Base-by-base conservation (phyloP, 345 rosid genomes). In the Citrus australasica region DNA sequence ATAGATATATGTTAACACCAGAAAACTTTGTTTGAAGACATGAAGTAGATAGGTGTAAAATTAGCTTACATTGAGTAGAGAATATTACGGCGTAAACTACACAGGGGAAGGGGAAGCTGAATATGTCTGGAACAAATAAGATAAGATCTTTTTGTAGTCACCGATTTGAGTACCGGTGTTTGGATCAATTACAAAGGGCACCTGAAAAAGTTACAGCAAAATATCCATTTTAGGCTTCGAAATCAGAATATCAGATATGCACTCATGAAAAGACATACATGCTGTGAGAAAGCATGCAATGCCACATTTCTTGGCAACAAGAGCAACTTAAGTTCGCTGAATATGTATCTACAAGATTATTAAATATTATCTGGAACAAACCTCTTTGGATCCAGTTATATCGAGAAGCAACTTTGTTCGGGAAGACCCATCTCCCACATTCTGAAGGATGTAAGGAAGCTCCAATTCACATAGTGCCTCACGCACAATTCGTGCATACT, bases 391-490 rank as follows among this genome's bases (percentile, higher is more conserved):
- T 82, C 98, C 97, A 55, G 92, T 87, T 77, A 76, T 68, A 76
- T 89, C 86, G 32, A 80, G 63, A 46, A 93, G 94, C 77, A 85
- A 81, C 81, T 81, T 87, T 64, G 69, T 83, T 17, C 86, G 70
- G 35, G 28, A 22, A 46, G 97, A 92, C 9, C 94, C 97, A 75
- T 86, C 82, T 82, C 94, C 98, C 51, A 85, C 92, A 69, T 89
- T 93, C 65, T 87, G 91, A 85, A 93, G 90, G 74, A 92, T 80
- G 77, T 90, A 92, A 38, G 97, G 97, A 30, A 93, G 90, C 84
- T 93, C 98, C 79, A 93, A 82, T 76, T 93, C 98, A 58, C 96
- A 93, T 17, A 93, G 86, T 69, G 96, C 98, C 82, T 90, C 96
- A 9, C 96, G 94, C 75, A 92, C 94, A 80, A 93, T 84, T 80